Evolutionary conservation across 257 asterid genomes (phyloP).

Genomic region (Solanum ossicruentum): DNA sequence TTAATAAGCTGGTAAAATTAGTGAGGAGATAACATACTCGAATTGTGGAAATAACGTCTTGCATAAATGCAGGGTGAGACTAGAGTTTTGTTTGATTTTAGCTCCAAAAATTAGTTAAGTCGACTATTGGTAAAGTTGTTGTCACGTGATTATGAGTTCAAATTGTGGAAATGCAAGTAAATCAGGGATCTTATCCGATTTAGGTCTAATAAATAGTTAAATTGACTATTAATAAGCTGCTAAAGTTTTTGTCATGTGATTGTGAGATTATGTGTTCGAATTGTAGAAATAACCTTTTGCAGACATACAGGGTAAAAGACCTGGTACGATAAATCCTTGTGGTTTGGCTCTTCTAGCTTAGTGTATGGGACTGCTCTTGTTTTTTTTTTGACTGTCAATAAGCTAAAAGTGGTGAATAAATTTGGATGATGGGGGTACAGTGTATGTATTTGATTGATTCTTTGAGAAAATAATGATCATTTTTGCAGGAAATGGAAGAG

Average conservation of each 20-base stretch:
- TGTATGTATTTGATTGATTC: neutral
- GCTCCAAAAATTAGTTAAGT: neutral
- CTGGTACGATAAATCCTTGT: neutral
- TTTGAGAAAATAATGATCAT: neutral
- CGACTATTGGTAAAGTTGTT: neutral
- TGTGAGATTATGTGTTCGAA: no score
- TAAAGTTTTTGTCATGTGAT: no score
- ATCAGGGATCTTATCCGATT: no score
- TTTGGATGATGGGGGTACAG: neutral
- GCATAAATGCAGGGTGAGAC: neutral
- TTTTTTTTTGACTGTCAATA: neutral
- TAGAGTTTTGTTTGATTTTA: neutral
- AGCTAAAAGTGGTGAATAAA: neutral
- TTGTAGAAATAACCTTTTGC: no score
- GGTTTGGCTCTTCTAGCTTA: neutral
- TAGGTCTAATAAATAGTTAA: no score
- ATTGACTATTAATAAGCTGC: no score
- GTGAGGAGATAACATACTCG: no score
- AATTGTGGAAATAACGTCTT: neutral
- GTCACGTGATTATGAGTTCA: neutral
- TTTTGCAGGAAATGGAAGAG: conserved; percentile 77
- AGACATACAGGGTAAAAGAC: neutral
- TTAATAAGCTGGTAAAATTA: no score
- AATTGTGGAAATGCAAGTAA: neutral
- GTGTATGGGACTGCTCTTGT: neutral